Base-by-base conservation (phyloP, 345 rosid species). In the Clarkia xantiana region DNA sequence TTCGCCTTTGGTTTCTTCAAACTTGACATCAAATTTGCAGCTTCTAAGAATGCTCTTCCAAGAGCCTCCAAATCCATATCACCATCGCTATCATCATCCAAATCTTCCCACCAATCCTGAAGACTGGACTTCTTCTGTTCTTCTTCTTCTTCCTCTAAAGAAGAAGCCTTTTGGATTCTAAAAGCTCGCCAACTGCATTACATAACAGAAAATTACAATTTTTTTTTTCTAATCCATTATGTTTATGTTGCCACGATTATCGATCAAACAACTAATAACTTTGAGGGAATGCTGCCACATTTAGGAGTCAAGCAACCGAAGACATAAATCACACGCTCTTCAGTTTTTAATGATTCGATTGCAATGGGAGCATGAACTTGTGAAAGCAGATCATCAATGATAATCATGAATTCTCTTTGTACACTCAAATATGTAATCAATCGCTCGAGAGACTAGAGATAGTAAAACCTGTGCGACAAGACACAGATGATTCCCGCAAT, bases 151-250 rank as follows among this genome's bases (percentile, higher is more conserved):
- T 65, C 49, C 38, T 11, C 73, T 46, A 57, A 18, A 15, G 14
- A 8, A 18, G 60, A 52, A 50, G 52, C 40, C 69, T 70, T 84
- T 63, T 75, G 87, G 64, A 84, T 43, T 46, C 93, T 84, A 70
- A 84, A 61, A 59, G 86, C 96, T 62, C 81, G 84, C 96, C 94
- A 91, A 52, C 98, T 91, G 60, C 57, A 43, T 38, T 29, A 29
- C 6, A 29, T 29, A 29, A 7, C 36, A 29, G 36, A 29, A 29
- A 3, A 29, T 29, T 4, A 29, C 36, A 7, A 29, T 3, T 5
- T 10, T 29, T 29, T 29, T 29, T 29, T 29, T 29, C 36, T 5
- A 29, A 29, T 29, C 36, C 36, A 29, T 4, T 29, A 5, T 29
- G 36, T 29, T 29, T 29, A 29, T 2, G 36, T 29, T 29, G 8